These are phyloP conservation scores for Trichosporon asahii DNA, from an alignment of 1,284 basidiomycete species.

Conservation along the genomic window DNA sequence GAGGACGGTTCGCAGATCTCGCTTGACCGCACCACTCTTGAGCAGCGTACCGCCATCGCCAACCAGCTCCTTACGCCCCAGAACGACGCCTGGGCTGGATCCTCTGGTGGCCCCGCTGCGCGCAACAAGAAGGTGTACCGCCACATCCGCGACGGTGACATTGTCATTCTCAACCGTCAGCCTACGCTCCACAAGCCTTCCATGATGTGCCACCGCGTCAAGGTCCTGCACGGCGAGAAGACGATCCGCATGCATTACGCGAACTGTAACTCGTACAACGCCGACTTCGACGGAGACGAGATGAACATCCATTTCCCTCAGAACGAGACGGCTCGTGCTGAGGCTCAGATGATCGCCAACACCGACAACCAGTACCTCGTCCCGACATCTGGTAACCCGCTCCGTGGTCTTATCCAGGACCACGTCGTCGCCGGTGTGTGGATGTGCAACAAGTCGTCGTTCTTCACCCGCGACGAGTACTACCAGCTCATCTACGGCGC, in stretches of 20 bases:
- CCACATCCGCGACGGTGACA: conserved; percentile 91
- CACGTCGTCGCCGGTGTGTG: conserved; percentile 98
- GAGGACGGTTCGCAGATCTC: conserved; percentile 87
- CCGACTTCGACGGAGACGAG: conserved; percentile 99
- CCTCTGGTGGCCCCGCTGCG: conserved; percentile 60
- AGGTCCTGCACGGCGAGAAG: conserved; percentile 91
- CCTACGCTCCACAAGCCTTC: conserved; percentile 99
- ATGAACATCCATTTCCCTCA: conserved; percentile 99
- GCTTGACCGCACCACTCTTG: conserved; percentile 76
- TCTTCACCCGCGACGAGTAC: conserved; percentile 94
- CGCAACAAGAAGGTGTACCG: conserved; percentile 97
- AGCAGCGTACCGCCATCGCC: conserved; percentile 92
- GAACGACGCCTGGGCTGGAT: conserved; percentile 60
- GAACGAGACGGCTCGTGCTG: conserved; percentile 79
- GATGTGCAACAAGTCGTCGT: conserved; percentile 96
- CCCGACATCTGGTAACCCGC: conserved; percentile 94
- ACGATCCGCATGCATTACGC: conserved; percentile 99
- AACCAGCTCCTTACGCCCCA: conserved; percentile 94
- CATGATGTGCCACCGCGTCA: conserved; percentile 98
- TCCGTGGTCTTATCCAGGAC: conserved; percentile 98
- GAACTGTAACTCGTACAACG: conserved; percentile 99
- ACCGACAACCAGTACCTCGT: conserved; percentile 99
- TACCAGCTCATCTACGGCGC: conserved; percentile 96
- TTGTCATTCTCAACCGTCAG: conserved; percentile 95
- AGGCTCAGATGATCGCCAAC: conserved; percentile 91